Evolutionary conservation across 192 early-diverging fungal species (phyloP), one percentile per base, ranked within the genome.

Genomic region (Thoreauomyces humboldtii): DNA sequence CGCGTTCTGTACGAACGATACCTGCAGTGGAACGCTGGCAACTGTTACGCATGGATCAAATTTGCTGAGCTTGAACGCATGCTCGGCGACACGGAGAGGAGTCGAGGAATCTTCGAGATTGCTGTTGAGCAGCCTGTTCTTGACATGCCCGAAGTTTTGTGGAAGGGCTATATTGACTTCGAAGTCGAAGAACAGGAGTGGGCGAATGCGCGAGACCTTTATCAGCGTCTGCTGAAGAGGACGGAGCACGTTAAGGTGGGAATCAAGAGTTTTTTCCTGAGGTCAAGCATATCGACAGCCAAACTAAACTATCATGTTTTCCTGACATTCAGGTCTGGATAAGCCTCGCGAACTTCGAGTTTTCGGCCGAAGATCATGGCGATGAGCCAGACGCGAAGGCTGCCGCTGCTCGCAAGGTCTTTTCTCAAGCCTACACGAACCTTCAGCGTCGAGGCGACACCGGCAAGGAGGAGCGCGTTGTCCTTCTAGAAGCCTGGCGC

Each of bases 121-220:
- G 96, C 94, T 2, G 81, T 98, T 32, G 76, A 82, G 41, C 97
- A 99, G 73, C 87, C 87, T 0, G 83, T 80, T 15, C 70, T 99
- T 61, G 95, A 99, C 61, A 96, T 98, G 96, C 97, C 97, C 32
- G 97, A 99, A 67, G 84, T 98, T 15, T 71, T 99, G 44, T 99
- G 97, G 97, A 99, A 97, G 74, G 87, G 92, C 0, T 99, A 91
- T 70, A 96, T 99, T 69, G 88, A 99, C 67, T 95, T 97, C 77
- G 94, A 97, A 65, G 84, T 87, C 33, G 81, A 82, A 14, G 87
- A 93, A 63, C 85, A 79, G 55, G 92, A 97, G 77, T 93, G 85
- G 72, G 78, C 74, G 0, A 78, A 81, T n/a, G 91, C 91, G 0
- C 75, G 94, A 34, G 64, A 62, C 1, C 74, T 99, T 29, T 99